These are phyloP conservation scores for Ophiostoma perfectum DNA, from an alignment of 2,329 filamentous ascomycete genomes.

Conservation along the genomic window DNA sequence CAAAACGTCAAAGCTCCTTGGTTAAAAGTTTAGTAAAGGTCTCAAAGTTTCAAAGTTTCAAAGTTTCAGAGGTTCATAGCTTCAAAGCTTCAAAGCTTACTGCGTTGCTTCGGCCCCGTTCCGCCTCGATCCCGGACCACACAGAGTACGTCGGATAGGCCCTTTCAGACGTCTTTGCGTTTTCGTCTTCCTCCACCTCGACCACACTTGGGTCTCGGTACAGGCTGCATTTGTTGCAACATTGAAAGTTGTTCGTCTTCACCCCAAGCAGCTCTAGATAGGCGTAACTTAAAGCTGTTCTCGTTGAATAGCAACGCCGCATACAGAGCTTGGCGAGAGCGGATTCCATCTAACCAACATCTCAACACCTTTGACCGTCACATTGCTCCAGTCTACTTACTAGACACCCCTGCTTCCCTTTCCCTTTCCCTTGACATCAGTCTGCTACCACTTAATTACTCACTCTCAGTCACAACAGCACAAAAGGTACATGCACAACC, in stretches of 20 bases:
- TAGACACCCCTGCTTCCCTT: not conserved
- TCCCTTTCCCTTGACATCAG: not conserved
- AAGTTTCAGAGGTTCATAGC: no score
- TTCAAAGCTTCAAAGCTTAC: not conserved
- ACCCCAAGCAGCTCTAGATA: not conserved
- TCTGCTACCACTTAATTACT: not conserved
- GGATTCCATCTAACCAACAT: not conserved
- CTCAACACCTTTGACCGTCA: not conserved
- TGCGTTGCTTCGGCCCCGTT: not conserved
- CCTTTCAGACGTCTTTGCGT: not conserved
- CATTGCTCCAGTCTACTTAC: not conserved
- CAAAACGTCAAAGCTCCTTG: not conserved
- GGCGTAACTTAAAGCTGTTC: not conserved
- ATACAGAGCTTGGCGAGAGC: not conserved
- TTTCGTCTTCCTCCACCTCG: conserved; percentile 19
- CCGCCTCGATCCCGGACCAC: not conserved
- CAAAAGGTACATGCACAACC: not conserved
- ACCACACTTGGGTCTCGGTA: conserved; percentile 20
- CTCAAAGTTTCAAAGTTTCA: no score
- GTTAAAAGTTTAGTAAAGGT: no score
- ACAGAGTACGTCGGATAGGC: not conserved
- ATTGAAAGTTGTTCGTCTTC: not conserved
- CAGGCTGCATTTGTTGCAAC: conserved; percentile 7
- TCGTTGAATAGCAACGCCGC: no score
- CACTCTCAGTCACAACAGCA: not conserved